Conservation (phyloP, 805 yeast species). For the Candida xiaguanensis region DNA sequence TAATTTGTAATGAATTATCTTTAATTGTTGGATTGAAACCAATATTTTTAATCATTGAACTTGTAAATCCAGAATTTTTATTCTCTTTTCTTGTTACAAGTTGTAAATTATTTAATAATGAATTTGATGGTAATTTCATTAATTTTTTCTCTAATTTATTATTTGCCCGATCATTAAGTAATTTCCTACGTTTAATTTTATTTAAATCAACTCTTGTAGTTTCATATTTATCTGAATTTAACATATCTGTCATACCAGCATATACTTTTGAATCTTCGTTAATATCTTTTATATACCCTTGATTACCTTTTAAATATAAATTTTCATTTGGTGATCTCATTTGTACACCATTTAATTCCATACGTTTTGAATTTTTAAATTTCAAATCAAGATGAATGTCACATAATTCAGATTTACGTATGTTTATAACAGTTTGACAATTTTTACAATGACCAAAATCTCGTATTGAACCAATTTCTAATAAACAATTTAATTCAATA, state of each 20-base stretch:
- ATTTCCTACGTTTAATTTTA: conserved; percentile 32
- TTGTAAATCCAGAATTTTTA: conserved; percentile 28
- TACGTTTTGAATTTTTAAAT: conserved; percentile 51
- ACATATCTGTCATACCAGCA: conserved; percentile 19
- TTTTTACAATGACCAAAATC: conserved; percentile 68
- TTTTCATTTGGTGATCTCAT: conserved; percentile 65
- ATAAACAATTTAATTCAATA: conserved; percentile 47
- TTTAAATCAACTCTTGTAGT: conserved; percentile 45
- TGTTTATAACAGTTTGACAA: conserved; percentile 64
- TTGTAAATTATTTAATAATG: conserved; percentile 6
- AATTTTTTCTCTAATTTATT: conserved; percentile 36
- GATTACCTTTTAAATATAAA: too few species aligned
- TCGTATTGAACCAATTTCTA: conserved; percentile 71
- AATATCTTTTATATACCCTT: conserved; percentile 8
- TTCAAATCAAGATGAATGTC: conserved; percentile 65
- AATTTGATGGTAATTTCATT: conserved; percentile 7
- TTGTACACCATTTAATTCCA: conserved; percentile 69
- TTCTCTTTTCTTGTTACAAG: not conserved
- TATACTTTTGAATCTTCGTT: conserved; percentile 9
- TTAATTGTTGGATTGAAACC: conserved; percentile 51
- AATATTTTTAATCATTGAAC: conserved; percentile 34
- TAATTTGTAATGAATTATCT: not conserved
- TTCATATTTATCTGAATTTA: conserved; percentile 39
- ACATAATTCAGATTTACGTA: conserved; percentile 53
- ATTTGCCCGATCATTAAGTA: conserved; percentile 25